Evolutionary conservation across 441 rosid genomes (phyloP), one percentile per base, ranked within the genome.

Genomic region (Pelargonium cotyledonis): DNA sequence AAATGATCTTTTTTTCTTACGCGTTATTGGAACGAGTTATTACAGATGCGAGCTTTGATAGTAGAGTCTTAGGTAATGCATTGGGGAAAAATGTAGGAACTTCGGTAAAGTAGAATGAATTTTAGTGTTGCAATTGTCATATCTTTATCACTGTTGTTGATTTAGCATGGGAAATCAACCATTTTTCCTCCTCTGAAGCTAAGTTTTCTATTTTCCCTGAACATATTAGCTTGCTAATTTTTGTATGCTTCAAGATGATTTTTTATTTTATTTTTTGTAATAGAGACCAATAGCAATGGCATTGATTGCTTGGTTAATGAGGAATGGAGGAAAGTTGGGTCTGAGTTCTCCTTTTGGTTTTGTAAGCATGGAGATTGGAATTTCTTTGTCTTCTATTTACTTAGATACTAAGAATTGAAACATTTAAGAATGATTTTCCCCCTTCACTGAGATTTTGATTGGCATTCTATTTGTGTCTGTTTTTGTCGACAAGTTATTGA

Each of bases 141-240:
- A 31, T 31, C 35, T 31, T 31, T 31, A 4, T 46, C 51, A 9
- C 16, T 53, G 19, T 53, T 53, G 16, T n/a, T 53, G 58, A 53
- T 53, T 53, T 53, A 8, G 21, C 60, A 16, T 53, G 6, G 60
- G 21, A 53, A 53, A 53, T 8, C 19, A 15, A 53, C 60, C 60
- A 53, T 15, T 53, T 21, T 53, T 49, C 60, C 60, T 53, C 60
- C 7, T 53, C 60, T 53, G 23, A 53, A 15, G 60, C 60, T 53
- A 16, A 53, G 18, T 53, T 53, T 31, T 29, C 38, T 31, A 31
- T 31, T 31, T 31, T 5, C 38, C 38, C 38, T 31, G 38, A 31
- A 31, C 6, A 31, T 31, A 31, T 31, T 31, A 31, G 38, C 5
- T 31, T 31, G 38, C 38, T 31, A 31, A 31, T 31, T 31, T 31